A percentile compares a stretch with the other conserved stretches of the same genome.
These are phyloP conservation scores for Tilletia setariae DNA, from an alignment of 1,284 basidiomycete genomes.

Conservation along the genomic window DNA sequence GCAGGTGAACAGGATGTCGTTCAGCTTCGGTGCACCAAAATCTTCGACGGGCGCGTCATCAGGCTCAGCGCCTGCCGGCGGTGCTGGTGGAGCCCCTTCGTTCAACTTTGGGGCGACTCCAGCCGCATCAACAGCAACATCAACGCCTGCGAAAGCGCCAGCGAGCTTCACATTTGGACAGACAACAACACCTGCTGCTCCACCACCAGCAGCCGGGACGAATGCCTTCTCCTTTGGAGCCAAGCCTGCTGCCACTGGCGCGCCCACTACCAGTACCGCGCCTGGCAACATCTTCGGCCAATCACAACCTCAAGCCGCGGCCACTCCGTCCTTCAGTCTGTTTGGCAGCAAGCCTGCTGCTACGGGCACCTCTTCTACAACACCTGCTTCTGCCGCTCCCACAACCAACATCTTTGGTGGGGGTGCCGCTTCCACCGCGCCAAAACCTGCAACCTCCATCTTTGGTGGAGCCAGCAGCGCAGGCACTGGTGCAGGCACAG, in stretches of 20 bases:
- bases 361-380: conserved; percentile 1
- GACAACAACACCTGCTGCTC: not conserved
- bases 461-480: no score
- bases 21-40: not conserved
- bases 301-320: not conserved
- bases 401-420: no score
- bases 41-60: no score
- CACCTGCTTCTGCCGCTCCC: not conserved
- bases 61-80: no score
- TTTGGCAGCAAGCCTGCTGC: conserved; percentile 24
- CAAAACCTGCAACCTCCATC: no score
- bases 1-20: not conserved
- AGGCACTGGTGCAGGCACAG: no score
- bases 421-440: no score
- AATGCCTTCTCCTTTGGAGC: conserved; percentile 33
- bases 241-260: conserved; percentile 16
- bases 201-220: not conserved
- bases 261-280: not conserved
- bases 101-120: conserved; percentile 47
- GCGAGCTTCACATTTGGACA: conserved; percentile 23
- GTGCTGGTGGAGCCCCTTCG: conserved; percentile 35
- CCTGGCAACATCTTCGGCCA: not conserved
- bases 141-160: conserved; percentile 15
- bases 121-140: conserved; percentile 20
- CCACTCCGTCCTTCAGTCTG: conserved; percentile 1